Conservation (phyloP, 495 filamentous ascomycete genomes). For the Delitschia confertaspora region DNA sequence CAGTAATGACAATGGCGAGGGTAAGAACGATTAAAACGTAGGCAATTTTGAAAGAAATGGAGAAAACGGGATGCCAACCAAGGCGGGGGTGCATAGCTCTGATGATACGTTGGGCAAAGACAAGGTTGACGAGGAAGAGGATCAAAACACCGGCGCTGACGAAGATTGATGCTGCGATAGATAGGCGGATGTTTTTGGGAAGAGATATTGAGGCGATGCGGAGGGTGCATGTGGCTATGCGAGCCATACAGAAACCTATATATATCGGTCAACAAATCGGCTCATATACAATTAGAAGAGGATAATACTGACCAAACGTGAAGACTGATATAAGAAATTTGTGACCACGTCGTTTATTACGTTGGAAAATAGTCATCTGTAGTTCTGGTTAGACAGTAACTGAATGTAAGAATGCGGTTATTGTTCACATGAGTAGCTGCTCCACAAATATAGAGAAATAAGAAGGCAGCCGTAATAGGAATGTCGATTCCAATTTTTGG, state of each 20-base stretch:
- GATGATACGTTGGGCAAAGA: slow-evolving; percentile 69
- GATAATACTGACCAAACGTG: slow-evolving; percentile 18
- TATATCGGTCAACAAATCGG: background rate
- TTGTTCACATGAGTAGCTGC: too few relatives aligned
- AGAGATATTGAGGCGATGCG: slow-evolving; percentile 25
- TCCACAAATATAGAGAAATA: slow-evolving; percentile 18
- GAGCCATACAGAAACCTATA: slow-evolving; percentile 35
- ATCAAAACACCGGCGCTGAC: slow-evolving; percentile 68
- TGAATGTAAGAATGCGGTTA: too few relatives aligned
- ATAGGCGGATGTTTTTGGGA: slow-evolving; percentile 26
- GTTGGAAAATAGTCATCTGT: slow-evolving; percentile 30
- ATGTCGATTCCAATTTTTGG: slow-evolving; percentile 15
- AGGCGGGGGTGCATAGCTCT: slow-evolving; percentile 61
- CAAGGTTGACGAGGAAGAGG: slow-evolving; percentile 71
- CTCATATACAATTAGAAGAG: background rate
- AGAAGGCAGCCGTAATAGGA: slow-evolving; percentile 25
- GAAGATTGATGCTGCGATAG: slow-evolving; percentile 42
- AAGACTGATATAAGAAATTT: slow-evolving; percentile 22
- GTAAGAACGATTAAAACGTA: slow-evolving; percentile 53
- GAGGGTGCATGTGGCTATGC: slow-evolving; percentile 28
- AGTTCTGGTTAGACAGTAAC: too few relatives aligned
- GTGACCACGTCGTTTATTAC: slow-evolving; percentile 18
- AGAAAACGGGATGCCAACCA: slow-evolving; percentile 53
- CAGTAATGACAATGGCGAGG: slow-evolving; percentile 61
- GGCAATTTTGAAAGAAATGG: slow-evolving; percentile 45